These are phyloP conservation scores for Tetrahymena elliotti DNA, from an alignment of 73 alveolate species.

Conservation along the genomic window DNA sequence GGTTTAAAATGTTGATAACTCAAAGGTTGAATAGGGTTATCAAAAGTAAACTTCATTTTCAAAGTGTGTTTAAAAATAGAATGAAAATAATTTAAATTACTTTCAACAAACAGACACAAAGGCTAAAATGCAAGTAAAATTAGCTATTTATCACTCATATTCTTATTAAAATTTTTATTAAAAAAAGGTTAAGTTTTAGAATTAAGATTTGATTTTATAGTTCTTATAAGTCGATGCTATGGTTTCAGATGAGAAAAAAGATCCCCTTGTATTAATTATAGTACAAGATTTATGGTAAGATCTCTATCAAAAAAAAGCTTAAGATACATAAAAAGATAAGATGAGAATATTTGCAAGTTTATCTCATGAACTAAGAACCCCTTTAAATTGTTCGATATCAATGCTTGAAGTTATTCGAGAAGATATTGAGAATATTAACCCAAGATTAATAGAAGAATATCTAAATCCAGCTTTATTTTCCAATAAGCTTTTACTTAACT, in stretches of 20 bases:
- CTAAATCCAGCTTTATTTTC: conserved; percentile 6
- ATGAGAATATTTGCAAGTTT: not conserved
- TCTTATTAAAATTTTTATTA: not conserved
- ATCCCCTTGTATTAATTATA: not conserved
- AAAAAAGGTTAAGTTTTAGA: not conserved
- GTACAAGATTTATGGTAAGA: not conserved
- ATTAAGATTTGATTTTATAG: not conserved
- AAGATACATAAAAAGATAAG: not conserved
- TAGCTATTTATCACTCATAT: not conserved
- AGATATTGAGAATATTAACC: not conserved
- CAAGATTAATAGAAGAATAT: not conserved
- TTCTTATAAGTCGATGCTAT: not conserved
- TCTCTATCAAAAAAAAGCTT: not conserved
- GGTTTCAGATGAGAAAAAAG: not conserved
- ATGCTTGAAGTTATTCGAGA: not conserved
- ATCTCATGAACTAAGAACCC: not conserved
- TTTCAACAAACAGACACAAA: not conserved
- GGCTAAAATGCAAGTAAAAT: not conserved
- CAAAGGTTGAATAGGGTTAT: not conserved
- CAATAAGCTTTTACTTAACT: not conserved
- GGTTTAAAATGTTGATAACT: not conserved
- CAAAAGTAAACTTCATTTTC: not conserved
- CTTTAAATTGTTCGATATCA: not conserved
- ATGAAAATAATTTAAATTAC: not conserved
- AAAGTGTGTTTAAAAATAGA: not conserved